Conservation (phyloP, 305 asterid species). For the Withania somnifera region DNA sequence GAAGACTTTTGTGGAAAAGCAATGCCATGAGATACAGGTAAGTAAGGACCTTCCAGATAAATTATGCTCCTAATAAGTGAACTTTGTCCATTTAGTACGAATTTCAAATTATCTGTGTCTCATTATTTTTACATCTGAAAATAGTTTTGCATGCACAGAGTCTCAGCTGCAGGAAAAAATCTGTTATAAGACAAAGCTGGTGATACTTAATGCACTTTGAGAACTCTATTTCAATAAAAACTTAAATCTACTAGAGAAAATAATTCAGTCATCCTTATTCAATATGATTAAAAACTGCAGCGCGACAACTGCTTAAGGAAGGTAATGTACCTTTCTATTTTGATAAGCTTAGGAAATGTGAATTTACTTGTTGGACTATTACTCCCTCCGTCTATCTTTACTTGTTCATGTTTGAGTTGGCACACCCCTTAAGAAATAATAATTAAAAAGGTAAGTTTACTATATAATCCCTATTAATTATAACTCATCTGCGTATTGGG, state of each 20-base stretch:
- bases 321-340: neutral
- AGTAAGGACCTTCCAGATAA: slow-evolving; percentile 5
- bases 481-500: too few species aligned
- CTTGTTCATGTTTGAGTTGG: too few species aligned
- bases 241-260: neutral
- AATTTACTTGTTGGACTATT: neutral
- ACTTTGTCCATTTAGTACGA: neutral
- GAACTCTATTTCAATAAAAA: neutral
- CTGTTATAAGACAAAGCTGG: neutral
- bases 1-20: slow-evolving; percentile 61
- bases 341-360: neutral
- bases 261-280: neutral
- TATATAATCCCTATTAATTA: too few species aligned
- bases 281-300: neutral
- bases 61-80: neutral
- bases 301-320: neutral
- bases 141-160: neutral
- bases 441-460: too few species aligned
- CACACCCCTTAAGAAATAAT: too few species aligned
- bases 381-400: too few species aligned
- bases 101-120: neutral
- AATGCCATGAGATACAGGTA: slow-evolving; percentile 90
- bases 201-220: neutral
- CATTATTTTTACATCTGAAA: neutral
- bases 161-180: neutral